Percentiles rank a stretch among this genome's conserved stretches.
These are phyloP conservation scores for Russula sp. DNA, from an alignment of 768 basidiomycete genomes.

Conservation along the genomic window DNA sequence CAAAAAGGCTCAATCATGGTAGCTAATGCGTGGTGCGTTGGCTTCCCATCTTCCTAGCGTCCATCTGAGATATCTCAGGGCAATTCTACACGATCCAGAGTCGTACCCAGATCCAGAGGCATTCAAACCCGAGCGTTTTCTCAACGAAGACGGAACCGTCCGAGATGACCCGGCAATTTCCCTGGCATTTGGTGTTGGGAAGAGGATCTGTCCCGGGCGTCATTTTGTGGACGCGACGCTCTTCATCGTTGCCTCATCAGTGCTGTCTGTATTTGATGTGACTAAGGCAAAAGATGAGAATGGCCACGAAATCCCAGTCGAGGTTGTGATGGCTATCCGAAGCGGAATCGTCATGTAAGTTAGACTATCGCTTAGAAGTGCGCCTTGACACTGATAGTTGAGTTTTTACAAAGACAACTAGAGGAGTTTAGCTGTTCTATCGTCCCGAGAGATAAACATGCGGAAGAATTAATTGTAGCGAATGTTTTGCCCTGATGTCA, in stretches of 20 bases:
- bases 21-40: slow-evolving; percentile 11
- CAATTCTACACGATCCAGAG: slow-evolving; percentile 13
- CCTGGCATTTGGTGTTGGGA: slow-evolving; percentile 13
- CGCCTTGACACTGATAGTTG: background rate
- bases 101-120: slow-evolving; percentile 17
- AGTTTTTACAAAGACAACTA: background rate
- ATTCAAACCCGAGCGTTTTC: slow-evolving; percentile 22
- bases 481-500: background rate
- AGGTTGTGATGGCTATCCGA: background rate
- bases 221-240: slow-evolving; percentile 24
- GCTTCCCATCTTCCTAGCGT: background rate
- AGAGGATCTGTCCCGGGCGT: slow-evolving; percentile 24
- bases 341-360: background rate
- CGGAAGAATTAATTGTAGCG: slow-evolving; percentile 9
- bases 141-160: slow-evolving; percentile 14
- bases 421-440: slow-evolving; percentile 14
- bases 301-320: slow-evolving; percentile 11
- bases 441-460: slow-evolving; percentile 7
- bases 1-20: slow-evolving; percentile 3
- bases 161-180: slow-evolving; percentile 8
- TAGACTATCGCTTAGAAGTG: no score
- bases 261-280: slow-evolving; percentile 16
- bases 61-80: background rate
- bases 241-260: slow-evolving; percentile 16
- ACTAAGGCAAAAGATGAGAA: slow-evolving; percentile 18